Evolutionary conservation across 1,139 yeast species (phyloP).

Genomic region (Yamadazyma membranifaciens): DNA sequence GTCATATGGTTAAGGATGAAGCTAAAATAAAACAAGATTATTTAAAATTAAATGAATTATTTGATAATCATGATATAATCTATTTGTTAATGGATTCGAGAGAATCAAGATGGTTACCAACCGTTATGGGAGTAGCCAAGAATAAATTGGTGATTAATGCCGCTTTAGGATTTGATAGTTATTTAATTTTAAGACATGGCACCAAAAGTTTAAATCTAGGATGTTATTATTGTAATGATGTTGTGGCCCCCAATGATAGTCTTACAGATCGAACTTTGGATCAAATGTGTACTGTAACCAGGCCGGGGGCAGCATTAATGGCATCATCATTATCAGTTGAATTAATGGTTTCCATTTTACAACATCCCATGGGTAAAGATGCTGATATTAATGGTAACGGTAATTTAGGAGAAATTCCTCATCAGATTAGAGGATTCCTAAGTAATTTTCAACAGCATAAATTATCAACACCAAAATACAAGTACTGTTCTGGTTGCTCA

Average conservation of each 20-base stretch:
- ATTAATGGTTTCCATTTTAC: constrained; percentile 69
- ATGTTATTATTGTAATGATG: constrained; percentile 94
- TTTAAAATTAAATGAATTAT: constrained; percentile 49
- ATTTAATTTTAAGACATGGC: constrained; percentile 92
- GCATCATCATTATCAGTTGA: constrained; percentile 91
- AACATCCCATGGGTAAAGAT: constrained; percentile 49
- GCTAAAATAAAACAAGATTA: constrained; percentile 49
- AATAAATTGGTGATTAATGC: constrained; percentile 81
- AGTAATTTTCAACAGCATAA: constrained; percentile 62
- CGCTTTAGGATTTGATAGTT: constrained; percentile 93
- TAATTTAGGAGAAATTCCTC: constrained; percentile 74
- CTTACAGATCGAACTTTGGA: constrained; percentile 82
- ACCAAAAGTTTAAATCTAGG: constrained; percentile 55
- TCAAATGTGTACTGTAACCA: constrained; percentile 97
- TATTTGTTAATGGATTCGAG: constrained; percentile 89
- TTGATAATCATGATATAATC: constrained; percentile 68
- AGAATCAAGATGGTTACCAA: constrained; percentile 95
- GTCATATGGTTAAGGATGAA: constrained; percentile 72
- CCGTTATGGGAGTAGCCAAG: constrained; percentile 67
- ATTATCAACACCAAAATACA: constrained; percentile 68
- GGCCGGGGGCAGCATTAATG: constrained; percentile 91
- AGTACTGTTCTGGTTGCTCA: constrained; percentile 86
- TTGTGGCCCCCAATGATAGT: constrained; percentile 90
- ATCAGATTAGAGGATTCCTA: constrained; percentile 85
- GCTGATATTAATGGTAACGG: constrained; percentile 42